Conservation (phyloP, 2,329 filamentous ascomycete genomes). For the Blastomyces percursus region DNA sequence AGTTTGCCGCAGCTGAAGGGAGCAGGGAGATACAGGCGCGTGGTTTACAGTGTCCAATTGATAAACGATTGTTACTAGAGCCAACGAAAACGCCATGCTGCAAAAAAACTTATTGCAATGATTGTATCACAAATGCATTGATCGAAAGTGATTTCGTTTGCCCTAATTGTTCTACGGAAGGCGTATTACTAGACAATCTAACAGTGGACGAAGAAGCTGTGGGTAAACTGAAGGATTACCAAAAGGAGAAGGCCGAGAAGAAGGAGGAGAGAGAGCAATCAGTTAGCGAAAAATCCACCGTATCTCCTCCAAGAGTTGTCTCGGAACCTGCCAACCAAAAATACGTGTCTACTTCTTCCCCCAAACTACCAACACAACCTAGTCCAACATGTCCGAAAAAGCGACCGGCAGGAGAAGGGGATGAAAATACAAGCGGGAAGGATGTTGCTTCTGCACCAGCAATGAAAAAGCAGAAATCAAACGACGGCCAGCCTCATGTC, state of each 20-base stretch:
- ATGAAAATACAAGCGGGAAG: conserved; percentile 48
- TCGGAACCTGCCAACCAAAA: conserved; percentile 13
- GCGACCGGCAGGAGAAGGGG: conserved; percentile 64
- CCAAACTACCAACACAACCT: conserved; percentile 23
- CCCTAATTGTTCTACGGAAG: conserved; percentile 80
- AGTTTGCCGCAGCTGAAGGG: conserved; percentile 63
- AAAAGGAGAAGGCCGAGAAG: conserved; percentile 42
- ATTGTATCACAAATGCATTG: conserved; percentile 98
- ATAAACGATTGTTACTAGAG: conserved; percentile 96
- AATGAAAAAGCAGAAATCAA: conserved; percentile 36
- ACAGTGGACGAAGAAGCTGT: conserved; percentile 68
- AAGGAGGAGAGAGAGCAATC: conserved; percentile 28
- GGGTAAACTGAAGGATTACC: conserved; percentile 66
- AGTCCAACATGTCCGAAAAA: conserved; percentile 53
- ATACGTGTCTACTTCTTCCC: neutral
- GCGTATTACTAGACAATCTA: conserved; percentile 86
- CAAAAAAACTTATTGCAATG: conserved; percentile 96
- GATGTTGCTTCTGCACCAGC: conserved; percentile 29
- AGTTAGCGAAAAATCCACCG: conserved; percentile 9
- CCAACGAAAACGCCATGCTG: conserved; percentile 99
- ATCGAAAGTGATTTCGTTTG: conserved; percentile 97
- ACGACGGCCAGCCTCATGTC: conserved; percentile 22
- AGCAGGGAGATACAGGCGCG: conserved; percentile 80
- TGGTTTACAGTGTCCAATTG: conserved; percentile 85
- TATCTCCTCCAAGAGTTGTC: conserved; percentile 9